Evolutionary conservation across 2,329 filamentous ascomycete genomes (phyloP).

Genomic region (Onygenales sp.): DNA sequence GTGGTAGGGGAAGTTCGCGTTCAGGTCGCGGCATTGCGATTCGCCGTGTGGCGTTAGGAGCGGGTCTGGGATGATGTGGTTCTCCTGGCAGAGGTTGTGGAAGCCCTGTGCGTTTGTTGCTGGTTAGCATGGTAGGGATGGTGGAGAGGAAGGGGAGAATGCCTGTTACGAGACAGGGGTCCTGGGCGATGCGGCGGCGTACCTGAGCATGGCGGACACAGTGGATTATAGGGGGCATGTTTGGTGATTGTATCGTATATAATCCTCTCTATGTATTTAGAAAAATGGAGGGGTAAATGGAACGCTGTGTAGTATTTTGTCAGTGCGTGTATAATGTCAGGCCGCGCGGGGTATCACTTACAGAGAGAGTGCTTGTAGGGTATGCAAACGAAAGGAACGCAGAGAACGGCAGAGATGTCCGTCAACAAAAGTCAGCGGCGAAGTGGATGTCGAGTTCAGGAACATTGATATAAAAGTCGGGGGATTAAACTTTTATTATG

Average conservation of each 20-base stretch:
- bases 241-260: no score
- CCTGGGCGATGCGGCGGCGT: constrained; percentile 3
- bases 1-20: constrained; percentile 55
- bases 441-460: background rate
- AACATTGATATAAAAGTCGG: background rate
- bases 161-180: no score
- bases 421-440: constrained; percentile 1
- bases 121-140: background rate
- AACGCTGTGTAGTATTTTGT: no score
- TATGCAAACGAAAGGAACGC: background rate
- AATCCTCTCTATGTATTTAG: background rate
- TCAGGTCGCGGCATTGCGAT: constrained; percentile 60
- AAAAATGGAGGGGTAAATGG: background rate
- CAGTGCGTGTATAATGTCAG: no score
- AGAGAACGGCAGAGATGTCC: background rate
- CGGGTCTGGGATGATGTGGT: constrained; percentile 68
- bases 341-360: no score
- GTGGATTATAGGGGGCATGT: constrained; percentile 35
- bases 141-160: background rate
- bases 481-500: background rate
- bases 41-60: constrained; percentile 66
- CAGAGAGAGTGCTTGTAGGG: no score
- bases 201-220: constrained; percentile 40
- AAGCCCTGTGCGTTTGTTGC: constrained; percentile 47
- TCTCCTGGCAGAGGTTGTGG: constrained; percentile 65